These are phyloP conservation scores for Penicillium cataractarum DNA, from an alignment of 495 filamentous ascomycete species.

Conservation along the genomic window DNA sequence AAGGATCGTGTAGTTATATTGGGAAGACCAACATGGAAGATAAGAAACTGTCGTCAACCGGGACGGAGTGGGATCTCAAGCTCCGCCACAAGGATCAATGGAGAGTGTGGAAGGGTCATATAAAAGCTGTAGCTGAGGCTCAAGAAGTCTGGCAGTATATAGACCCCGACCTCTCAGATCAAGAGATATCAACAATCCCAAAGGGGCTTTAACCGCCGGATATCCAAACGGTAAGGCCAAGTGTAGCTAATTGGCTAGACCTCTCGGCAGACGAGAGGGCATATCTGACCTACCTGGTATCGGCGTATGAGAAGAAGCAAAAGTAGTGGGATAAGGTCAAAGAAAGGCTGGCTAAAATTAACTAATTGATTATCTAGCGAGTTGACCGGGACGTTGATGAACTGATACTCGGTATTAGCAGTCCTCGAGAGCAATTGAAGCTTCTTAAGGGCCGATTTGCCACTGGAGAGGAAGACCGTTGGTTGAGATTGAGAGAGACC, in stretches of 20 bases:
- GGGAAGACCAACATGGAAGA: neutral
- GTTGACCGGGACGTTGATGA: neutral
- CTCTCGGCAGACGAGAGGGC: neutral
- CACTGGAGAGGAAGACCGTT: neutral
- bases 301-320: neutral
- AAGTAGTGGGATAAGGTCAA: neutral
- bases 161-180: neutral
- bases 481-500: neutral
- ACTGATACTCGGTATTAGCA: neutral
- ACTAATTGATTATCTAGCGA: neutral
- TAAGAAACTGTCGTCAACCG: neutral
- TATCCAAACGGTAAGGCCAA: neutral
- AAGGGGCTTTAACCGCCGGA: neutral
- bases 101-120: neutral
- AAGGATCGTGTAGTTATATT: too few relatives aligned
- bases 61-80: neutral
- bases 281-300: neutral
- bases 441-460: neutral
- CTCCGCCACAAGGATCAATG: neutral
- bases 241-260: neutral
- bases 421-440: neutral
- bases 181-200: neutral
- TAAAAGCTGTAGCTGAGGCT: neutral
- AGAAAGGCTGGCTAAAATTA: neutral
- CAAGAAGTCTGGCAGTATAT: neutral